These are phyloP conservation scores for Geotrichum fermentans DNA, from an alignment of 1,139 yeast species.

Conservation along the genomic window DNA sequence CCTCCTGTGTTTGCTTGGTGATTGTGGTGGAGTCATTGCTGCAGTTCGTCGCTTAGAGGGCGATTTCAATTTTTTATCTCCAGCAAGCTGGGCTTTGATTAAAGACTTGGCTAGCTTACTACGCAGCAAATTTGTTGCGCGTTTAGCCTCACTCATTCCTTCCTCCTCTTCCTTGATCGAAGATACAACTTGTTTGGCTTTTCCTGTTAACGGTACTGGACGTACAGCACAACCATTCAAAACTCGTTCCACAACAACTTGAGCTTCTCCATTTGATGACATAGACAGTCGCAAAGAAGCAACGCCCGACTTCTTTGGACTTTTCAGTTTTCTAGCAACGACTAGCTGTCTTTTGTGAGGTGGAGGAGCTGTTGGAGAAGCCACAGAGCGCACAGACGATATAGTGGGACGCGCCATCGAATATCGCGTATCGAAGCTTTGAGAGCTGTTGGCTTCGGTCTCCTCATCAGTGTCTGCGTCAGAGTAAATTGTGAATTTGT, in stretches of 20 bases:
- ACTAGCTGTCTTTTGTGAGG: slow-evolving; percentile 2
- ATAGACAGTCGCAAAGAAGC: slow-evolving; percentile 32
- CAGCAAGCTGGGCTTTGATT: slow-evolving; percentile 3
- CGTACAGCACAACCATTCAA: background rate
- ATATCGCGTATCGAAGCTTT: slow-evolving; percentile 1
- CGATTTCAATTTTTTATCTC: background rate
- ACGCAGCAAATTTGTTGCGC: slow-evolving; percentile 3
- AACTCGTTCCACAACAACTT: slow-evolving; percentile 22
- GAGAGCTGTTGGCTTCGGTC: background rate
- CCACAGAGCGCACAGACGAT: slow-evolving; percentile 6
- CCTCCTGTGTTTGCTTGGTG: slow-evolving; percentile 10
- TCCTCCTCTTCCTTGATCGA: slow-evolving; percentile 1
- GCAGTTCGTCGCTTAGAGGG: background rate
- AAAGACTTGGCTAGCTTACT: slow-evolving; percentile 8
- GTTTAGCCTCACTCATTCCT: background rate
- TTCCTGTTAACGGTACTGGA: background rate
- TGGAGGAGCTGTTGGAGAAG: background rate
- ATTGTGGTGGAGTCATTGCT: slow-evolving; percentile 2
- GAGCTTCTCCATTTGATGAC: slow-evolving; percentile 39
- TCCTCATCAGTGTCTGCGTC: slow-evolving; percentile 14
- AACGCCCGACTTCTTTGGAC: background rate
- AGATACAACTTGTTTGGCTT: background rate
- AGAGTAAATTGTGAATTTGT: slow-evolving; percentile 3
- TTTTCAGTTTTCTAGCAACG: background rate
- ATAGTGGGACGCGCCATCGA: slow-evolving; percentile 3